Base-by-base conservation (phyloP, 2,329 filamentous ascomycete species). In the Fusarium clavum region DNA sequence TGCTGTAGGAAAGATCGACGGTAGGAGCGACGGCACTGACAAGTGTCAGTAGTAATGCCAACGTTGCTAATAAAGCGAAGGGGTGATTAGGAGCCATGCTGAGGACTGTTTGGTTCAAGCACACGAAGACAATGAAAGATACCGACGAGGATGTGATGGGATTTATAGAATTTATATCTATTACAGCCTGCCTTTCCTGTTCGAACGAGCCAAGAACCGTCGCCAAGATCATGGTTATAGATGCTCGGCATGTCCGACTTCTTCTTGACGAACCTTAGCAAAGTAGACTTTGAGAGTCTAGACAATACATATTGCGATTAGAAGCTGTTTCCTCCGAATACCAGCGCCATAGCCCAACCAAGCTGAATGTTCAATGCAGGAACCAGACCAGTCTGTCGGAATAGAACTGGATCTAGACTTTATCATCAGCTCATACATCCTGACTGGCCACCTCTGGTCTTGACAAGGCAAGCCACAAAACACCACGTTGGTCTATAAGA, bases 1-100 rank as follows among this genome's bases (percentile, higher is more conserved):
- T 86, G 38, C 89, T 85, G 76, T 94, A 94, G 6, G 84, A 85
- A 34, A 94, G 81, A 67, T 92, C 83, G 18, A 94, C 88, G 6
- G 60, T 5, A 24, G 62, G 45, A 40, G 55, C 48, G 2, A 71
- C 70, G 6, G 72, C 69, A 24, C 20, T n/a, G 32, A 25, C 64
- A 9, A 53, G 25, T 27, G 61, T 56, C 6, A 64, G 40, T 3
- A 74, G 45, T 3, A 73, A 55, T 11, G 57, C 32, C 13, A 53
- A 38, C 6, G 24, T 44, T 4, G 41, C 44, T 12, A 55, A 10
- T 11, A 40, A 34, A 16, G 54, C n/a, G 20, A 60, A 7, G 24
- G 18, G 16, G 20, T 14, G 48, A 6, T 27, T 29, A 25, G 51
- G 16, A 13, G 13, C 1, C 64, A 68, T 68, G 13, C 38, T 43